Percentiles rank a stretch among this genome's conserved stretches.
phyloP scores from a whole-genome alignment of 176 grass and related monocot genomes.

The Secale cereale region DNA sequence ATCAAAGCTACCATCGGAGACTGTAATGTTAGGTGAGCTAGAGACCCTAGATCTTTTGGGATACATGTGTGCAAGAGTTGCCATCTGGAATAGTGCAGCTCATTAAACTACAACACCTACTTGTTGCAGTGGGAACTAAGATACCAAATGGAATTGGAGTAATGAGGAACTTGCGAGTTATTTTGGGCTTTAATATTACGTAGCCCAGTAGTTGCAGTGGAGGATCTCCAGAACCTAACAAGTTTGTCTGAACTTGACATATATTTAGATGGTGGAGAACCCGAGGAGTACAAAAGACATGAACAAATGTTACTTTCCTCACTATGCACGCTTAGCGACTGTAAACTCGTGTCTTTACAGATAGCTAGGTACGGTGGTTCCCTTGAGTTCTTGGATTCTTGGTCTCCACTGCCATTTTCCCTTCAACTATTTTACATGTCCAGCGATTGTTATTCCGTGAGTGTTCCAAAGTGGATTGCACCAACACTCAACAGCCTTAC shows the following conservation, averaged over 20 bases:
- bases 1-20: too few species aligned
- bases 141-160: too few species aligned
- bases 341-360: not conserved
- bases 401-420: not conserved
- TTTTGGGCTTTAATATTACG: not conserved
- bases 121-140: too few species aligned
- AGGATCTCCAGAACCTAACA: not conserved
- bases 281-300: not conserved
- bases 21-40: too few species aligned
- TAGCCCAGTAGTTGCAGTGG: not conserved
- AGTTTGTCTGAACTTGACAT: not conserved
- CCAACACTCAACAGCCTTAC: not conserved
- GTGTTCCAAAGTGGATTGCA: not conserved
- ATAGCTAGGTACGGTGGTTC: not conserved
- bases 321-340: not conserved
- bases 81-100: too few species aligned
- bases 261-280: not conserved
- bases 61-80: too few species aligned
- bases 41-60: too few species aligned
- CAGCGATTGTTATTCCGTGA: not conserved
- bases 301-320: not conserved
- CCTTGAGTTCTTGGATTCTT: not conserved
- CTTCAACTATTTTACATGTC: not conserved
- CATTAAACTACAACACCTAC: too few species aligned
- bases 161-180: not conserved